A percentile compares a stretch with the other conserved stretches of the same genome.
phyloP scores from a whole-genome alignment of 225 moss, liverwort and hornwort genomes.

The Straminergon stramineum region DNA sequence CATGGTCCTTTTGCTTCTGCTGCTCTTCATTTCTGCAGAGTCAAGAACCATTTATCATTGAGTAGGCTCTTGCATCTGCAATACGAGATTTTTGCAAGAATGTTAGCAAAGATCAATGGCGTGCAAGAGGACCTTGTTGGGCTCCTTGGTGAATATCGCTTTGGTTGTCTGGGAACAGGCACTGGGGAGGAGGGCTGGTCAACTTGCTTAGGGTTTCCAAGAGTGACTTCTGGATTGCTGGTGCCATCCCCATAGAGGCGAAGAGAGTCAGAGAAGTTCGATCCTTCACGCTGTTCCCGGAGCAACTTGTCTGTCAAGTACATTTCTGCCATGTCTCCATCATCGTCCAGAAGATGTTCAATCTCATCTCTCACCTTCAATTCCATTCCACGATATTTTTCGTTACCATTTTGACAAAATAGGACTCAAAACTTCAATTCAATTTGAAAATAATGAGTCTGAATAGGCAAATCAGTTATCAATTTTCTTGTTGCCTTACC shows the following conservation, averaged over 20 bases:
- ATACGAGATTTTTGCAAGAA: not conserved
- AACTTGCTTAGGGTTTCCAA: not conserved
- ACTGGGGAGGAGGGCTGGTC: not conserved
- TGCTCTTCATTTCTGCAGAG: not conserved
- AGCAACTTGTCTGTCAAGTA: slow-evolving; percentile 38
- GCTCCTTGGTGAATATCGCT: not conserved
- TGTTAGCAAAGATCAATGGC: not conserved
- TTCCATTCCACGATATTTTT: not conserved
- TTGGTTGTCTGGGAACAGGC: not conserved
- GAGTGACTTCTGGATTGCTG: not conserved
- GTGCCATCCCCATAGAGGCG: not conserved
- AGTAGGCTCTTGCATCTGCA: not conserved
- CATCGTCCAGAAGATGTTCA: slow-evolving; percentile 46
- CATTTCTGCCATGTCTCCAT: slow-evolving; percentile 62
- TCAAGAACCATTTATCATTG: not conserved
- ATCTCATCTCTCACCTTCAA: slow-evolving; percentile 44
- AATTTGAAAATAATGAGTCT: not conserved
- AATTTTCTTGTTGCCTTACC: not conserved
- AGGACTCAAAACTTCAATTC: not conserved
- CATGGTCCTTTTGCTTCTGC: not conserved
- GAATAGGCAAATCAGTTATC: not conserved
- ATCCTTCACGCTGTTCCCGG: not conserved
- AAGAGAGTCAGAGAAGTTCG: not conserved
- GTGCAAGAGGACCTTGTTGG: slow-evolving; percentile 1
- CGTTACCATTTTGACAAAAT: not conserved